These are phyloP conservation scores for Sporothrix pallida DNA, from an alignment of 2,329 filamentous ascomycete species.

Conservation along the genomic window DNA sequence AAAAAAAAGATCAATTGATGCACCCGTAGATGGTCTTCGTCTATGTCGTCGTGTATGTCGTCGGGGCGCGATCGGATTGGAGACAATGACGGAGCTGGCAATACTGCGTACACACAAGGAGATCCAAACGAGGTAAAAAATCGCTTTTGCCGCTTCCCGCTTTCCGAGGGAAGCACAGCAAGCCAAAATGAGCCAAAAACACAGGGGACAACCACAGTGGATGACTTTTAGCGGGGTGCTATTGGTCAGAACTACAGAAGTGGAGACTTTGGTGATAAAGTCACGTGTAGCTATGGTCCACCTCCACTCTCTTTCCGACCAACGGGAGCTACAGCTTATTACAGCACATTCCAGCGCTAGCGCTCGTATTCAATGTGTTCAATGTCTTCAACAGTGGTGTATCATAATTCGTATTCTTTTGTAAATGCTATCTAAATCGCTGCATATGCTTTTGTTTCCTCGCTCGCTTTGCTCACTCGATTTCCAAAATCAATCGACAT, in stretches of 20 bases:
- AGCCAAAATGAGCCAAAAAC: slow-evolving; percentile 16
- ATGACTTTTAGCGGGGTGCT: slow-evolving; percentile 24
- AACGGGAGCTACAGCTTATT: not conserved
- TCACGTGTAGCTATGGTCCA: slow-evolving; percentile 14
- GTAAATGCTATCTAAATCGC: slow-evolving; percentile 6
- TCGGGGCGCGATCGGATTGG: not conserved
- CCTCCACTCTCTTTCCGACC: not conserved
- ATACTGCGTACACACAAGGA: not conserved
- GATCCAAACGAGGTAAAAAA: slow-evolving; percentile 24
- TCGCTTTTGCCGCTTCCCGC: slow-evolving; percentile 8
- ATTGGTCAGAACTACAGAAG: slow-evolving; percentile 14
- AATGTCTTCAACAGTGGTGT: not conserved
- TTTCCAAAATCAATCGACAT: not conserved
- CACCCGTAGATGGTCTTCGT: not conserved
- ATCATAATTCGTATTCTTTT: not conserved
- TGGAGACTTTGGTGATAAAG: not conserved
- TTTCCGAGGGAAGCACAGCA: not conserved
- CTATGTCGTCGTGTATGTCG: not conserved
- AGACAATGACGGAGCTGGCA: too few relatives aligned
- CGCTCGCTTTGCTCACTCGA: not conserved
- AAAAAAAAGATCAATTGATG: not conserved
- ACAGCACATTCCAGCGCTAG: too few relatives aligned
- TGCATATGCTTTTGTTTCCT: not conserved
- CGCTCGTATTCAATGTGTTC: too few relatives aligned
- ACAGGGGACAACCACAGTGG: slow-evolving; percentile 23